Evolutionary conservation across 2,329 filamentous ascomycete genomes (phyloP), one percentile per base, ranked within the genome.

Genomic region (Talaromyces rugulosus): DNA sequence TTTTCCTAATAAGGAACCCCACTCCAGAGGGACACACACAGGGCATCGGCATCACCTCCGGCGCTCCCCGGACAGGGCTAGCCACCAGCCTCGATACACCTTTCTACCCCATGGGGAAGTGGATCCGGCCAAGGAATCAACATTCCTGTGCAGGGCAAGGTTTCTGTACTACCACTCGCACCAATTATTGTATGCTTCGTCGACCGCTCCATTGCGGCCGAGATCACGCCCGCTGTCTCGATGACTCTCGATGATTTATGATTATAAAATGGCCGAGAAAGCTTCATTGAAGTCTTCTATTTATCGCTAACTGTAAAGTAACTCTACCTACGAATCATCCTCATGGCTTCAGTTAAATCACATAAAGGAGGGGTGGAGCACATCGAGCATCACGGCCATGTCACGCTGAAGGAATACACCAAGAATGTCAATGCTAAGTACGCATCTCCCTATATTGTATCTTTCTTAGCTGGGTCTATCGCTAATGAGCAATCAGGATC

Each of bases 401-500:
- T 31, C 53, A 55, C 53, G 16, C 18, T 64, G 14, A 63, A 61
- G 9, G 58, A 58, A 44, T 66, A 66, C 54, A 66, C 59, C 27
- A 61, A 58, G n/a, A 66, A 66, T 55, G 12, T 66, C 53, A 64
- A 64, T 63, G 64, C 64, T 36, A 63, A 61, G 64, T 66, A 30
- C 12, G 59, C 42, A 36, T 40, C 36, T 23, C 16, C 28, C 9
- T 5, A 4, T 18, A 23, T 23, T 23, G n/a, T 33, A 8, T 33
- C 34, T 52, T 33, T 33, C 36, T 7, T n/a, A 40, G 6, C 30
- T 33, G 12, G 3, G 18, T 52, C 9, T 58, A 5, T 64, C 23
- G 27, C 52, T 50, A 27, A 51, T 58, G 6, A 50, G 36, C 16
- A 55, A 47, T 54, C 47, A 70, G 69, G 33, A 68, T 84, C 59